phyloP scores from a whole-genome alignment of 306 rosid species.

The Neltuma alba region DNA sequence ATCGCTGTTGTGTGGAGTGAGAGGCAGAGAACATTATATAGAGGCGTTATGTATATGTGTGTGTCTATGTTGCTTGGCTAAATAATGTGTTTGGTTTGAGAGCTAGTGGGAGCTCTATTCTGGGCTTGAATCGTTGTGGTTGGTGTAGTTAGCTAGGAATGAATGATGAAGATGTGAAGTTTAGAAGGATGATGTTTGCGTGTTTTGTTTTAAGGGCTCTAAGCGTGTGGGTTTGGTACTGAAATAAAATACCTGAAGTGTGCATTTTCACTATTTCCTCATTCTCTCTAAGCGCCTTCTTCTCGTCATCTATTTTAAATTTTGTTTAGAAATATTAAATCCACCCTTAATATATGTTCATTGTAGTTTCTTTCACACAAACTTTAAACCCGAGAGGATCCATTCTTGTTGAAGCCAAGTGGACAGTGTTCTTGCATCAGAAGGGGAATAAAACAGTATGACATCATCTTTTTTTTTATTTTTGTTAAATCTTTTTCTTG shows the following conservation, averaged over 20 bases:
- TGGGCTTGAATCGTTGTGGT: not conserved
- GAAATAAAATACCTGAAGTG: not conserved
- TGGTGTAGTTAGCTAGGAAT: not conserved
- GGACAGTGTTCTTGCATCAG: too few species aligned
- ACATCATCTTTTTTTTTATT: too few species aligned
- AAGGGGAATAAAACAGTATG: too few species aligned
- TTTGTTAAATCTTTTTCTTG: too few species aligned
- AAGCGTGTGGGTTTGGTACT: not conserved
- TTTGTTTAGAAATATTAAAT: too few species aligned
- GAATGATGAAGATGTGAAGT: not conserved
- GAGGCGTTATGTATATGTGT: not conserved
- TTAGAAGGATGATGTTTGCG: not conserved
- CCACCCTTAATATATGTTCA: too few species aligned
- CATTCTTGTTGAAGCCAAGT: too few species aligned
- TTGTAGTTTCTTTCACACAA: too few species aligned
- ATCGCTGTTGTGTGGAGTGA: slow-evolving; percentile 37
- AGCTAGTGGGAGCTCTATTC: not conserved
- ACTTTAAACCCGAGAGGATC: too few species aligned
- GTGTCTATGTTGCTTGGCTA: too few species aligned
- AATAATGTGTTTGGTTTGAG: not conserved
- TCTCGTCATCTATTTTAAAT: not conserved
- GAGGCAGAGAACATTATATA: not conserved
- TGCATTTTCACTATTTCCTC: not conserved
- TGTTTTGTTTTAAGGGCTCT: not conserved
- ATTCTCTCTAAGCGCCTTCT: too few species aligned